phyloP scores from a whole-genome alignment of 306 rosid genomes.

The Rosa chinensis region DNA sequence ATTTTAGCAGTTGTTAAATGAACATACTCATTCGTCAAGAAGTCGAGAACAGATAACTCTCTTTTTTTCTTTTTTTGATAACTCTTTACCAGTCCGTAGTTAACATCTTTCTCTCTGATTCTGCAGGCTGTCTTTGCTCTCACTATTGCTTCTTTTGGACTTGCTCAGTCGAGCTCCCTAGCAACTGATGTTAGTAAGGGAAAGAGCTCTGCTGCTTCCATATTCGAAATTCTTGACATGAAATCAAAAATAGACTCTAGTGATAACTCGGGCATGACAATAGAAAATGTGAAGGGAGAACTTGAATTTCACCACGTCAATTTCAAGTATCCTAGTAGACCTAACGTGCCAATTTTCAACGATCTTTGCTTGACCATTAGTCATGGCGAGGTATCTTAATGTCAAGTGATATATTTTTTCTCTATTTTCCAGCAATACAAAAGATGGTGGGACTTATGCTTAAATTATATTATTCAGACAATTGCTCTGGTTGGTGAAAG shows the following conservation, averaged over 20 bases:
- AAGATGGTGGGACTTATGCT: constrained; percentile 19
- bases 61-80: too few relatives aligned
- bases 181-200: constrained; percentile 58
- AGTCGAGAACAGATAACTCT: neutral
- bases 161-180: constrained; percentile 54
- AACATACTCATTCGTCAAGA: neutral
- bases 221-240: constrained; percentile 62
- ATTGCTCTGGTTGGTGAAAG: constrained; percentile 82
- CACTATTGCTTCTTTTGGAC: constrained; percentile 47
- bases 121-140: constrained; percentile 65
- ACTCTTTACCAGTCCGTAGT: neutral
- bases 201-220: constrained; percentile 54
- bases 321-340: constrained; percentile 72
- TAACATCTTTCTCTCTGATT: neutral
- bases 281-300: constrained; percentile 58
- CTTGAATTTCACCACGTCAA: constrained; percentile 55
- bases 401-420: neutral
- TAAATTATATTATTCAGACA: constrained; percentile 41
- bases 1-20: neutral
- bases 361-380: constrained; percentile 61
- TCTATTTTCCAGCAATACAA: neutral
- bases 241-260: constrained; percentile 58
- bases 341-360: constrained; percentile 50
- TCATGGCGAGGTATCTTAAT: constrained; percentile 57
- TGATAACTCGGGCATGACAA: constrained; percentile 44